A percentile compares a stretch with the other conserved stretches of the same genome.
phyloP scores from a whole-genome alignment of 164 flowering plant species.

The Magnolia kwangsiensis region DNA sequence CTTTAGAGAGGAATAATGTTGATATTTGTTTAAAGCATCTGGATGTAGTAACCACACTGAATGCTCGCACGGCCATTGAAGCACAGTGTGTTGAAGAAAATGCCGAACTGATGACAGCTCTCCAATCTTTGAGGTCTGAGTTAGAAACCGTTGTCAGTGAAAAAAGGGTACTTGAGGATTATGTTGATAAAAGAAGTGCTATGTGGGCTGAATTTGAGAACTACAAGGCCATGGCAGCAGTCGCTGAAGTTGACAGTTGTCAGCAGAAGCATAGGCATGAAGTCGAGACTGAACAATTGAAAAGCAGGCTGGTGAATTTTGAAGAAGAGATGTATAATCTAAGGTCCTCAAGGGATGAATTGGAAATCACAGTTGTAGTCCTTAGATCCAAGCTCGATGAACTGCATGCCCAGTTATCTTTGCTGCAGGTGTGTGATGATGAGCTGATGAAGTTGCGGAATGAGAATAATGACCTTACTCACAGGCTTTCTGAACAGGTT shows the following conservation, averaged over 20 bases:
- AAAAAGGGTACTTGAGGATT: conserved; percentile 28
- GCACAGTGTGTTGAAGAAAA: conserved; percentile 46
- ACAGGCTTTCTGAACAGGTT: conserved; percentile 72
- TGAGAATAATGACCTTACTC: conserved; percentile 43
- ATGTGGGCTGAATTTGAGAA: conserved; percentile 39
- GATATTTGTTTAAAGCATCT: conserved; percentile 44
- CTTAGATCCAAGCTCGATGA: conserved; percentile 57
- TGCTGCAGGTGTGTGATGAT: conserved; percentile 29
- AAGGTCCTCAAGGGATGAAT: conserved; percentile 44
- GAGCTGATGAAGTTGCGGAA: conserved; percentile 39
- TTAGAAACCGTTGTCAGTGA: conserved; percentile 33
- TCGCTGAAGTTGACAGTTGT: conserved; percentile 17
- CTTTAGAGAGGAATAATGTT: conserved; percentile 25
- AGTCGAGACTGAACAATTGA: conserved; percentile 42
- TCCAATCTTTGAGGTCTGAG: conserved; percentile 49
- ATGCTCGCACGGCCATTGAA: conserved; percentile 39
- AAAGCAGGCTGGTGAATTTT: conserved; percentile 25
- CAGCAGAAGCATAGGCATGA: conserved; percentile 25
- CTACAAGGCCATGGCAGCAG: conserved; percentile 26
- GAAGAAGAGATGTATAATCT: conserved; percentile 44
- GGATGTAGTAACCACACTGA: conserved; percentile 35
- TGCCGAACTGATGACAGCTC: conserved; percentile 28
- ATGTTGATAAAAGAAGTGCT: conserved; percentile 24
- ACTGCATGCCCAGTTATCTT: conserved; percentile 24
- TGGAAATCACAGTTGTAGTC: conserved; percentile 45